Conservation (phyloP, 2,329 filamentous ascomycete genomes). For the Calonectria crousiana region DNA sequence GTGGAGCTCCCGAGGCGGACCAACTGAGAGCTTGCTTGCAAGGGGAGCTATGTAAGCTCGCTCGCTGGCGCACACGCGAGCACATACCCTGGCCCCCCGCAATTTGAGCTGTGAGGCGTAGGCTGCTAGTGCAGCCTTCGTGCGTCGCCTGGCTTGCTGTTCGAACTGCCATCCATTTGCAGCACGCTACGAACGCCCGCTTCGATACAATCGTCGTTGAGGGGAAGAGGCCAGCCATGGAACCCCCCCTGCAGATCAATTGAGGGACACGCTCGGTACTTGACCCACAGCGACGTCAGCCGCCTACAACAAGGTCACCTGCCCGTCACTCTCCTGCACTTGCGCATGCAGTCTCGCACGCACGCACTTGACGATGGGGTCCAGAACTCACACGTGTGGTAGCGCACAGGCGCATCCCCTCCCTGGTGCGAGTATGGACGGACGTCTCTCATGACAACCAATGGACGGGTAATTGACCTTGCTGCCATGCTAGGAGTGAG, state of each 20-base stretch:
- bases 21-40: neutral
- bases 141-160: conserved; percentile 1
- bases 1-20: neutral
- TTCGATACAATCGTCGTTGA: neutral
- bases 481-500: neutral
- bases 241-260: neutral
- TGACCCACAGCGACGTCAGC: conserved; percentile 19
- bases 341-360: conserved; percentile 13
- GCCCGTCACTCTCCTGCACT: conserved; percentile 3
- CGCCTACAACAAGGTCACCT: conserved; percentile 10
- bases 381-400: conserved; percentile 12
- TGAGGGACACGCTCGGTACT: neutral
- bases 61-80: neutral
- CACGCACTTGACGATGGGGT: conserved; percentile 6
- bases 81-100: conserved; percentile 10
- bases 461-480: neutral
- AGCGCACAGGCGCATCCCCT: conserved; percentile 5
- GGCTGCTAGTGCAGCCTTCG: neutral
- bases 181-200: neutral
- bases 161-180: neutral
- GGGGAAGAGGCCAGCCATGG: neutral
- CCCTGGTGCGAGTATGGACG: neutral
- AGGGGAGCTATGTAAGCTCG: conserved; percentile 7
- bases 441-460: neutral
- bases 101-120: neutral